Evolutionary conservation across 192 early-diverging fungal genomes (phyloP).

Genomic region (Linnemannia schmuckeri): DNA sequence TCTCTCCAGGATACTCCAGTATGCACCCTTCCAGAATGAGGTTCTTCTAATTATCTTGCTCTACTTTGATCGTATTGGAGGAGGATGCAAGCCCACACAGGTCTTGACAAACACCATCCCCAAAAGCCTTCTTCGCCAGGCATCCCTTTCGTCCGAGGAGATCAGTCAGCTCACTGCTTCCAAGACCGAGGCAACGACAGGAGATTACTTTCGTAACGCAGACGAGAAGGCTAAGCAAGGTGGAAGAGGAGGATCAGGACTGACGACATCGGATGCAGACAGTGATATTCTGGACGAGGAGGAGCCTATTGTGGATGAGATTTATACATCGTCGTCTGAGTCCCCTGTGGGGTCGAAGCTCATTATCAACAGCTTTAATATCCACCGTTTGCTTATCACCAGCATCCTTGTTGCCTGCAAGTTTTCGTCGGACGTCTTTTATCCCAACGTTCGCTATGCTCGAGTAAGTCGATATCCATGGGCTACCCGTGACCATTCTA

Average conservation of each 20-base stretch:
- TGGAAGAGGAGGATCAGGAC: neutral
- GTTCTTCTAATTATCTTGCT: slow-evolving; percentile 76
- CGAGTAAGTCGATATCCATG: slow-evolving; percentile 53
- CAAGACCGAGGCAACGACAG: neutral
- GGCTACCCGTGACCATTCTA: neutral
- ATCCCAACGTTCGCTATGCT: slow-evolving; percentile 80
- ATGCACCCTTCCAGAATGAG: slow-evolving; percentile 77
- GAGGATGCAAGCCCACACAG: slow-evolving; percentile 55
- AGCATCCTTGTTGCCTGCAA: slow-evolving; percentile 81
- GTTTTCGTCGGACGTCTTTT: slow-evolving; percentile 82
- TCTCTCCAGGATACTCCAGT: slow-evolving; percentile 74
- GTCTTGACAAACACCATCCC: slow-evolving; percentile 51
- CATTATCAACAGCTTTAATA: slow-evolving; percentile 74
- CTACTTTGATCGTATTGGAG: slow-evolving; percentile 77
- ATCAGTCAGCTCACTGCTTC: slow-evolving; percentile 30
- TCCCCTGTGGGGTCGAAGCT: slow-evolving; percentile 57
- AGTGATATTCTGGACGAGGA: slow-evolving; percentile 41
- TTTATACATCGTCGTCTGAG: slow-evolving; percentile 59
- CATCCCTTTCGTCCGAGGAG: slow-evolving; percentile 32
- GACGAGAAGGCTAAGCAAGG: slow-evolving; percentile 36
- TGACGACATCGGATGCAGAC: neutral
- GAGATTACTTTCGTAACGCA: neutral
- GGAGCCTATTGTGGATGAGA: slow-evolving; percentile 50
- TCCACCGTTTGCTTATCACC: slow-evolving; percentile 78
- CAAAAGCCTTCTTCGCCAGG: slow-evolving; percentile 41